Evolutionary conservation across 2,329 filamentous ascomycete species (phyloP).

Genomic region (Scedosporium apiospermum): DNA sequence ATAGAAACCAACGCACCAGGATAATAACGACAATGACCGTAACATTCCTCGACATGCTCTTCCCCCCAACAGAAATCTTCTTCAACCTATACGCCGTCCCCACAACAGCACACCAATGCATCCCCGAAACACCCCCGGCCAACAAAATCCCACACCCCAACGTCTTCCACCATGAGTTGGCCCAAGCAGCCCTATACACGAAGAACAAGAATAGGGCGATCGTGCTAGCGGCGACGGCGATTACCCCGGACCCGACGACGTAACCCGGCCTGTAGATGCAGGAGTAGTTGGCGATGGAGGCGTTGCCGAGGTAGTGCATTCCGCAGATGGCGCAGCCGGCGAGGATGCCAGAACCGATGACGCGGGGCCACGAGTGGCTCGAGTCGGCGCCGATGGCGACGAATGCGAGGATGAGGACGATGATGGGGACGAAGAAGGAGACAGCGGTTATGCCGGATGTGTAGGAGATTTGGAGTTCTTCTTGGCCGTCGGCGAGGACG

Average conservation of each 20-base stretch:
- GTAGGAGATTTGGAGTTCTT: slow-evolving; percentile 63
- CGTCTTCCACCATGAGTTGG: slow-evolving; percentile 69
- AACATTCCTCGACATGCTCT: slow-evolving; percentile 45
- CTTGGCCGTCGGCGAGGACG: slow-evolving; percentile 52
- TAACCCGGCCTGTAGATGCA: slow-evolving; percentile 51
- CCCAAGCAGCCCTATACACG: slow-evolving; percentile 66
- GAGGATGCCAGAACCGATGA: slow-evolving; percentile 54
- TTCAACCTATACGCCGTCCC: slow-evolving; percentile 59
- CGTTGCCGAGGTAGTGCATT: slow-evolving; percentile 85
- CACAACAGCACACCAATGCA: slow-evolving; percentile 75
- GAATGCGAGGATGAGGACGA: slow-evolving; percentile 66
- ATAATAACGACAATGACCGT: slow-evolving; percentile 67
- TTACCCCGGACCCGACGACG: slow-evolving; percentile 59
- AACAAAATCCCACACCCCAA: slow-evolving; percentile 56
- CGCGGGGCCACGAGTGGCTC: slow-evolving; percentile 41
- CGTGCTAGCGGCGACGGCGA: slow-evolving; percentile 64
- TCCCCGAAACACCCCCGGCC: slow-evolving; percentile 67
- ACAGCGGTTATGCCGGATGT: slow-evolving; percentile 61
- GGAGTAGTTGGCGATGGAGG: slow-evolving; percentile 68
- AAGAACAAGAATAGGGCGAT: slow-evolving; percentile 69
- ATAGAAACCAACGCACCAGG: slow-evolving; percentile 39
- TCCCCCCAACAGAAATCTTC: slow-evolving; percentile 28
- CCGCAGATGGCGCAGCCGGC: slow-evolving; percentile 69
- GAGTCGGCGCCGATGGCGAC: slow-evolving; percentile 55
- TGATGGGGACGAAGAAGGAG: slow-evolving; percentile 71